phyloP scores from a whole-genome alignment of 2,329 filamentous ascomycete species.

The Fusarium brachygibbosum region DNA sequence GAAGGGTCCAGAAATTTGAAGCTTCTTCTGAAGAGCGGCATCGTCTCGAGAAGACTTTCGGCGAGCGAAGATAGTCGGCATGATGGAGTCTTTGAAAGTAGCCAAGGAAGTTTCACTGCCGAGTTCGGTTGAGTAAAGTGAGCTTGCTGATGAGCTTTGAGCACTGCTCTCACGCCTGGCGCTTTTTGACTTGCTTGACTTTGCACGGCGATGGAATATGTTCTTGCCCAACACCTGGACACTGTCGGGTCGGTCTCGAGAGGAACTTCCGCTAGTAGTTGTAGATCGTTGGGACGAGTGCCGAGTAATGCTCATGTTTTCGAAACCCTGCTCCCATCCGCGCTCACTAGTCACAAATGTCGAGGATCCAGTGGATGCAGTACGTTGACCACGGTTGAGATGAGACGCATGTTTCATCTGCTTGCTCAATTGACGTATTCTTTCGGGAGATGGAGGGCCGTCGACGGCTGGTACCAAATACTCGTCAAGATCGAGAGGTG shows the following conservation, averaged over 20 bases:
- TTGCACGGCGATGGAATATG: constrained; percentile 68
- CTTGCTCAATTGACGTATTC: constrained; percentile 69
- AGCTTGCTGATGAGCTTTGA: constrained; percentile 62
- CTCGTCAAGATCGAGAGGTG: constrained; percentile 54
- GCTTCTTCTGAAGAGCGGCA: constrained; percentile 54
- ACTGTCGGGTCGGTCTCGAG: constrained; percentile 69
- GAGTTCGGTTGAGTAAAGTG: constrained; percentile 62
- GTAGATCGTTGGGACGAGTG: constrained; percentile 70
- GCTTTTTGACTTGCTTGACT: constrained; percentile 58
- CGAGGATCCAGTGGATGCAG: constrained; percentile 68
- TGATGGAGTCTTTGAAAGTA: constrained; percentile 59
- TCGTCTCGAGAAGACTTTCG: constrained; percentile 59
- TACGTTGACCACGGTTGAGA: constrained; percentile 52
- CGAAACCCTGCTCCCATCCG: constrained; percentile 65
- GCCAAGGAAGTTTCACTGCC: constrained; percentile 53
- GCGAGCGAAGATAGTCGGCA: constrained; percentile 66
- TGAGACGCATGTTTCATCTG: constrained; percentile 69
- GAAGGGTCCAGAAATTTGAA: constrained; percentile 73
- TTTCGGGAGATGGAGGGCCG: constrained; percentile 71
- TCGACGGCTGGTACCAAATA: constrained; percentile 71
- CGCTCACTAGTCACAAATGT: constrained; percentile 62
- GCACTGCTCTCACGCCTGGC: constrained; percentile 63
- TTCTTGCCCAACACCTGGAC: constrained; percentile 71
- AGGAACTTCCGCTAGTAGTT: constrained; percentile 62
- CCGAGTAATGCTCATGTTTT: constrained; percentile 65